Conservation (phyloP, 2,329 filamentous ascomycete genomes). For the Xylaria sp. region DNA sequence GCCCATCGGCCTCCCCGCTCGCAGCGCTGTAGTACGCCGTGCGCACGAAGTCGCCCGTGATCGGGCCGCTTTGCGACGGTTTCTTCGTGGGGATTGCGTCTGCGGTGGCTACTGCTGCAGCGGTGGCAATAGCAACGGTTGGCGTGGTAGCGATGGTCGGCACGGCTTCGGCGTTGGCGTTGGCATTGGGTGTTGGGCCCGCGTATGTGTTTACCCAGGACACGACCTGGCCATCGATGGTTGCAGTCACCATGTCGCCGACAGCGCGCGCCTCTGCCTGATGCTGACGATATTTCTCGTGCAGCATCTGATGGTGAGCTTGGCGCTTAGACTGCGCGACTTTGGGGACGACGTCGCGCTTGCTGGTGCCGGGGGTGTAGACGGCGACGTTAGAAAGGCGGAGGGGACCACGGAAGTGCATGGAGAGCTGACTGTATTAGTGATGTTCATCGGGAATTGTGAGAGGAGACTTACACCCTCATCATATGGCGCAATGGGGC, state of each 20-base stretch:
- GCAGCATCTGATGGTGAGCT: constrained; percentile 45
- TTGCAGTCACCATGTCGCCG: constrained; percentile 47
- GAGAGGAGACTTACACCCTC: constrained; percentile 55
- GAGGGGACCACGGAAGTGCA: constrained; percentile 68
- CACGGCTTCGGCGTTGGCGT: constrained; percentile 11
- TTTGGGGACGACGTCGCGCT: constrained; percentile 32
- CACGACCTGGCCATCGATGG: constrained; percentile 52
- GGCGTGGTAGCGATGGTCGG: not conserved
- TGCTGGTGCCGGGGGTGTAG: constrained; percentile 50
- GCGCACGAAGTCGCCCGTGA: constrained; percentile 37
- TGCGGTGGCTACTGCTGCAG: too few species aligned
- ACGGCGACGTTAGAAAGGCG: constrained; percentile 62
- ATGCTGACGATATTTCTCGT: constrained; percentile 38
- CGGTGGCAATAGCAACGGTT: not conserved
- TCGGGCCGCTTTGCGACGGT: constrained; percentile 13
- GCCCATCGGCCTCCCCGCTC: constrained; percentile 36
- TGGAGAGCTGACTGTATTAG: constrained; percentile 51
- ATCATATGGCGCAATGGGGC: constrained; percentile 60
- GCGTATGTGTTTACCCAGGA: constrained; percentile 55
- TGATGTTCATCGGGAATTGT: too few species aligned
- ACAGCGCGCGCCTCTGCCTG: constrained; percentile 40
- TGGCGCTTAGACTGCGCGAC: constrained; percentile 36
- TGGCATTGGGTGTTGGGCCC: constrained; percentile 31
- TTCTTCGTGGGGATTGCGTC: not conserved
- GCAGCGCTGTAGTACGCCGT: constrained; percentile 43